Percentiles rank a stretch among this genome's conserved stretches.
Evolutionary conservation across 2,329 filamentous ascomycete genomes (phyloP).

Genomic region (Apiospora sp.): DNA sequence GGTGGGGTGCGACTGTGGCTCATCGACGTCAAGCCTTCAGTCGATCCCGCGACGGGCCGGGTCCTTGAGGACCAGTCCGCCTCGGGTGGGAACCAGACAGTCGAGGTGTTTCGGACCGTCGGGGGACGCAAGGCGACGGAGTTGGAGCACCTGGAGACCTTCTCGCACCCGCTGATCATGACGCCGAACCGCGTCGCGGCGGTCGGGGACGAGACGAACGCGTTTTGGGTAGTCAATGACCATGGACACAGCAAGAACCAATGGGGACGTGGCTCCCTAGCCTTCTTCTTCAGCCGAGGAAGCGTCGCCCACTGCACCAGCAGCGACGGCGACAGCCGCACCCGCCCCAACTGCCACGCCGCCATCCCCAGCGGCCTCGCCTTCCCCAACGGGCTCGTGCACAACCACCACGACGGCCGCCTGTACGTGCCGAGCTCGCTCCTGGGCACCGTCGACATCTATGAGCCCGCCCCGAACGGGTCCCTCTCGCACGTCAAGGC

Average conservation of each 20-base stretch:
- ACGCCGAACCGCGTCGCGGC: slow-evolving; percentile 39
- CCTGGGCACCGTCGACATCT: slow-evolving; percentile 30
- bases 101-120: slow-evolving; percentile 33
- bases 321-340: neutral
- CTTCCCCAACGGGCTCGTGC: slow-evolving; percentile 44
- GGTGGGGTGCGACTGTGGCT: slow-evolving; percentile 35
- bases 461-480: slow-evolving; percentile 26
- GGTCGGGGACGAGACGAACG: slow-evolving; percentile 30
- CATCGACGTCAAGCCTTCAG: slow-evolving; percentile 38
- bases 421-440: slow-evolving; percentile 44
- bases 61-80: slow-evolving; percentile 28
- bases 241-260: slow-evolving; percentile 33
- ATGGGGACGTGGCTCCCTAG: slow-evolving; percentile 33
- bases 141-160: slow-evolving; percentile 37
- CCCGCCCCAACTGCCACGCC: slow-evolving; percentile 30
- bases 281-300: slow-evolving; percentile 36
- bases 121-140: slow-evolving; percentile 25
- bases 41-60: slow-evolving; percentile 34
- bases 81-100: slow-evolving; percentile 32
- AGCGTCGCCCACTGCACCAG: slow-evolving; percentile 41
- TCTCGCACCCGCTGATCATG: slow-evolving; percentile 32
- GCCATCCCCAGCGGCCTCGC: slow-evolving; percentile 34
- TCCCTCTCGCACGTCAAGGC: slow-evolving; percentile 29
- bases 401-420: slow-evolving; percentile 35
- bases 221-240: slow-evolving; percentile 40